A percentile compares a stretch with the other conserved stretches of the same genome.
Evolutionary conservation across 441 rosid species (phyloP).

Genomic region (Geranium incanum): DNA sequence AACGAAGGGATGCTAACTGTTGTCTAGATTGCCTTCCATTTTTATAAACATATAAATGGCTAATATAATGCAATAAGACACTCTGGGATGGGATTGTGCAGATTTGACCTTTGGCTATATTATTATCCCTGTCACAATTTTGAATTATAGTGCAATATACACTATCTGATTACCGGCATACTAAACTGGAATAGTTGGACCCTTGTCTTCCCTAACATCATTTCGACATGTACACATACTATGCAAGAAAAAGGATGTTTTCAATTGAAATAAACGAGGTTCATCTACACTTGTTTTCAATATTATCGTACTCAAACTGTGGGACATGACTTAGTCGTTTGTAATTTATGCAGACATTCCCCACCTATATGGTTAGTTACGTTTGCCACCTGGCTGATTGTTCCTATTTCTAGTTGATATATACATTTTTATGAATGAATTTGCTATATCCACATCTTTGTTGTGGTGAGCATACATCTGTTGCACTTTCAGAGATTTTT

Average conservation of each 20-base stretch:
- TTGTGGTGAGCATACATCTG: background rate
- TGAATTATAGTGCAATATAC: background rate
- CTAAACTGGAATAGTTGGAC: background rate
- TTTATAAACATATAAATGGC: background rate
- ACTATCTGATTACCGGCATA: too few species aligned
- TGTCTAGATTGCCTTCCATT: background rate
- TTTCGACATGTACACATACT: background rate
- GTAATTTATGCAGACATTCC: background rate
- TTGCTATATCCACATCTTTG: background rate
- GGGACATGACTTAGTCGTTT: background rate
- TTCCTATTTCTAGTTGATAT: background rate
- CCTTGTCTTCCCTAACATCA: background rate
- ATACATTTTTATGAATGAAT: background rate
- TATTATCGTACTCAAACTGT: background rate
- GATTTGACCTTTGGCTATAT: background rate
- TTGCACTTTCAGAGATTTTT: background rate
- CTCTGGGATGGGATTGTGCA: background rate
- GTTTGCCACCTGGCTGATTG: background rate
- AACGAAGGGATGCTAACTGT: background rate
- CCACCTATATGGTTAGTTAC: background rate
- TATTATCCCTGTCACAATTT: background rate
- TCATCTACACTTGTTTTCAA: background rate
- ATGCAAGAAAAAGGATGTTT: background rate
- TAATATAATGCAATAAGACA: background rate
- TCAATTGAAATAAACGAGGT: background rate